phyloP scores from a whole-genome alignment of 257 asterid genomes.

The Primulina huaijiensis region DNA sequence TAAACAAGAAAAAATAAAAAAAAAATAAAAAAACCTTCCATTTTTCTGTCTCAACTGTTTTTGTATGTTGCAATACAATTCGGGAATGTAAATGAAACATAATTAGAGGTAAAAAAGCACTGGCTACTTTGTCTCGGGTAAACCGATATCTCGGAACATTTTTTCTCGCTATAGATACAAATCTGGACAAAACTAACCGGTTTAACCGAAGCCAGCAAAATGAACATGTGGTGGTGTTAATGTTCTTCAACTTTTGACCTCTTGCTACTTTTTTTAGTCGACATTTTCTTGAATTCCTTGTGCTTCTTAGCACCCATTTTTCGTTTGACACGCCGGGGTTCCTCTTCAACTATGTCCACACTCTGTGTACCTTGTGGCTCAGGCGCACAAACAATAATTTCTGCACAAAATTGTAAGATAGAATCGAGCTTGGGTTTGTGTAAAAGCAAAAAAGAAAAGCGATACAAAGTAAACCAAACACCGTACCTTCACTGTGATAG shows the following conservation, averaged over 20 bases:
- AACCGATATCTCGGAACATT: too few species aligned
- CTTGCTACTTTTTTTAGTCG: conserved; percentile 42
- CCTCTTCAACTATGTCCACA: conserved; percentile 32
- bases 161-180: too few species aligned
- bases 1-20: too few species aligned
- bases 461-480: neutral
- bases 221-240: neutral
- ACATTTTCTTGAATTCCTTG: conserved; percentile 39
- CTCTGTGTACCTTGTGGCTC: conserved; percentile 29
- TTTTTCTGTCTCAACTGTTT: too few species aligned
- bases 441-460: neutral
- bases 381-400: conserved; percentile 16
- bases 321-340: conserved; percentile 31
- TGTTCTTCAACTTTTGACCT: conserved; percentile 32
- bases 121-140: too few species aligned
- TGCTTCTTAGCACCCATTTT: conserved; percentile 35
- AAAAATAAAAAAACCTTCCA: too few species aligned
- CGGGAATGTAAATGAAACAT: neutral
- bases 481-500: neutral
- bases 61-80: neutral
- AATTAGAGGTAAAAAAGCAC: neutral
- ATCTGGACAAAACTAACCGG: neutral
- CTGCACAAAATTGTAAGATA: neutral
- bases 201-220: neutral
- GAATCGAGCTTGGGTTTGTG: neutral